A percentile compares a stretch with the other conserved stretches of the same genome.
These are phyloP conservation scores for Venturia carpophila DNA, from an alignment of 2,329 filamentous ascomycete species.

Conservation along the genomic window DNA sequence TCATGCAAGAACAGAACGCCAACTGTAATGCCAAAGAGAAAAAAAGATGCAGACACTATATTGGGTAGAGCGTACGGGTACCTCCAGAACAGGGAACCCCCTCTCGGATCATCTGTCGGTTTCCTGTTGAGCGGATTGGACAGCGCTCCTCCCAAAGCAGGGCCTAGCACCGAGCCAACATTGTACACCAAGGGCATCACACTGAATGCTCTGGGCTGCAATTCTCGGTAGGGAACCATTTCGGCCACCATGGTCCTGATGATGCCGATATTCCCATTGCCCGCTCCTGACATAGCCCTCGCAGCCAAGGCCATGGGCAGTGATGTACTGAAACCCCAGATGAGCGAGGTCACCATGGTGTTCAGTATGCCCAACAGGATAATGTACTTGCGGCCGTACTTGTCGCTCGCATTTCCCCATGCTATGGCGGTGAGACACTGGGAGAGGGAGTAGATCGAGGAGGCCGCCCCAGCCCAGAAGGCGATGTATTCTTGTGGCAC, in stretches of 20 bases:
- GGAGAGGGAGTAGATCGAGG: slow-evolving; percentile 69
- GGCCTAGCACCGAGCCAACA: slow-evolving; percentile 79
- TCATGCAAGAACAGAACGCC: slow-evolving; percentile 82
- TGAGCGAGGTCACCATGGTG: slow-evolving; percentile 72
- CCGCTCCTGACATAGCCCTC: slow-evolving; percentile 69
- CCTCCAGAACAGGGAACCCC: slow-evolving; percentile 54
- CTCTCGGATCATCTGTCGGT: slow-evolving; percentile 53
- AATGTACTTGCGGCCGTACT: slow-evolving; percentile 76
- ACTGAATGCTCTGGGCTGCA: slow-evolving; percentile 83
- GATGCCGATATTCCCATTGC: slow-evolving; percentile 81
- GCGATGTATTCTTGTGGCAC: slow-evolving; percentile 32
- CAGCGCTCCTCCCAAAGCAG: slow-evolving; percentile 78
- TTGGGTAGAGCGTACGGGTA: slow-evolving; percentile 86
- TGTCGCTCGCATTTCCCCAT: slow-evolving; percentile 79
- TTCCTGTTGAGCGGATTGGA: slow-evolving; percentile 71
- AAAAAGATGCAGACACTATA: slow-evolving; percentile 65
- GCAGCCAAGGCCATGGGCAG: slow-evolving; percentile 72
- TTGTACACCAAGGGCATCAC: slow-evolving; percentile 91
- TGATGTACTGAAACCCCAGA: slow-evolving; percentile 77
- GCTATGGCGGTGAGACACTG: slow-evolving; percentile 77
- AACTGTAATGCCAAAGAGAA: slow-evolving; percentile 65
- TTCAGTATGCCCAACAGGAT: slow-evolving; percentile 64
- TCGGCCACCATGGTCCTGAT: slow-evolving; percentile 88
- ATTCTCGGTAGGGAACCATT: slow-evolving; percentile 63
- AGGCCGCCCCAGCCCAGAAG: slow-evolving; percentile 79